Evolutionary conservation across 2,329 filamentous ascomycete genomes (phyloP).

Genomic region (Helminthosporium solani): DNA sequence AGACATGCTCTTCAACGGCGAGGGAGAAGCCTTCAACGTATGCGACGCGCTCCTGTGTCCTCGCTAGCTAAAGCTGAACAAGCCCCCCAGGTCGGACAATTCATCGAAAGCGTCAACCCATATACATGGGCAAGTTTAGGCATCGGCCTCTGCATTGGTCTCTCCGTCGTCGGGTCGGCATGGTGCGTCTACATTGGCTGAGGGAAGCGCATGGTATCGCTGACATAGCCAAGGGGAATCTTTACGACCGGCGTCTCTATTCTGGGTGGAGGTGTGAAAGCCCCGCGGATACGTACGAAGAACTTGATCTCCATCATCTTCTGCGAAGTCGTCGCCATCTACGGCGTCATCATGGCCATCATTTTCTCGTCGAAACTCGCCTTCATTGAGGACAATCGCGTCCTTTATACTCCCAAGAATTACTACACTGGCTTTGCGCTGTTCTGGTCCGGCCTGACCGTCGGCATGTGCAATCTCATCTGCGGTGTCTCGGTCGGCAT

Average conservation of each 20-base stretch:
- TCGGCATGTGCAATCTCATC: slow-evolving; percentile 92
- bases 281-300: slow-evolving; percentile 97
- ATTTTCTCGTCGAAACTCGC: slow-evolving; percentile 90
- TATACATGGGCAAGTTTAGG: slow-evolving; percentile 91
- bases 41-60: slow-evolving; percentile 27
- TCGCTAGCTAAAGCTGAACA: slow-evolving; percentile 9
- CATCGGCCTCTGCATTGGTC: slow-evolving; percentile 89
- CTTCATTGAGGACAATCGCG: slow-evolving; percentile 63
- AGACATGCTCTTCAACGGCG: slow-evolving; percentile 99
- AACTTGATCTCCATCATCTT: slow-evolving; percentile 99
- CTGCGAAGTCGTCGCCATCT: slow-evolving; percentile 99
- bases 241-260: slow-evolving; percentile 98
- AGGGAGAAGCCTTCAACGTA: slow-evolving; percentile 95
- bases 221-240: slow-evolving; percentile 72
- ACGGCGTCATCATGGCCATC: slow-evolving; percentile 99
- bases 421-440: slow-evolving; percentile 95
- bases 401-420: slow-evolving; percentile 71
- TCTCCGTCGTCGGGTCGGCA: slow-evolving; percentile 95
- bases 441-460: slow-evolving; percentile 94
- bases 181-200: slow-evolving; percentile 62
- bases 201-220: slow-evolving; percentile 3
- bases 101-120: slow-evolving; percentile 90
- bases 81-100: slow-evolving; percentile 72
- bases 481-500: slow-evolving; percentile 97
- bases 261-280: slow-evolving; percentile 92